Conservation (phyloP, 2,329 filamentous ascomycete species). For the Scleromitrula shiraiana region DNA sequence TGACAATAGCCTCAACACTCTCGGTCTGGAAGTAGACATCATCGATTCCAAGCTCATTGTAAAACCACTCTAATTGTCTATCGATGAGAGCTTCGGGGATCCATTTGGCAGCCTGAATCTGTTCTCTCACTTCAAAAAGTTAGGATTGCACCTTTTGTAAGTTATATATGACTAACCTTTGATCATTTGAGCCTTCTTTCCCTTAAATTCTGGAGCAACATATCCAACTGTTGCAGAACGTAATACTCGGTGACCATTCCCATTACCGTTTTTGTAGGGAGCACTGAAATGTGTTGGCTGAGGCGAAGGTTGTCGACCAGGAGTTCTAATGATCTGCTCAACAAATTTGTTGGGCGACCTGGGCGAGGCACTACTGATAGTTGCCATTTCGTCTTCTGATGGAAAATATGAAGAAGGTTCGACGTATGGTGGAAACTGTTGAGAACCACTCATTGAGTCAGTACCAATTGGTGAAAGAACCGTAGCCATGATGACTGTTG, state of each 20-base stretch:
- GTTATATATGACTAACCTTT: constrained; percentile 20
- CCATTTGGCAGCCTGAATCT: constrained; percentile 67
- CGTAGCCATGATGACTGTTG: constrained; percentile 5
- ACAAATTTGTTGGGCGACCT: constrained; percentile 17
- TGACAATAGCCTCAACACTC: constrained; percentile 76
- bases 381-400: constrained; percentile 19
- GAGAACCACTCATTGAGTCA: constrained; percentile 5
- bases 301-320: constrained; percentile 55
- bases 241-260: constrained; percentile 59
- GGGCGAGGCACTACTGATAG: constrained; percentile 10
- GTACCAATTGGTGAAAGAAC: constrained; percentile 9
- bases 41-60: constrained; percentile 93
- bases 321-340: constrained; percentile 24
- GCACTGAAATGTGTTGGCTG: constrained; percentile 80
- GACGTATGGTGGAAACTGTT: constrained; percentile 12
- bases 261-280: constrained; percentile 50
- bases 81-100: constrained; percentile 79
- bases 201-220: constrained; percentile 87
- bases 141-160: constrained; percentile 4
- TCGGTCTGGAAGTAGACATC: constrained; percentile 98
- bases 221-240: constrained; percentile 90
- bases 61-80: constrained; percentile 90
- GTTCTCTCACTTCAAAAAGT: constrained; percentile 46
- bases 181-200: constrained; percentile 68
- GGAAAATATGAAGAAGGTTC: constrained; percentile 7